A percentile compares a stretch with the other conserved stretches of the same genome.
These are phyloP conservation scores for Candida sanyaensis DNA, from an alignment of 1,139 yeast genomes.

Conservation along the genomic window DNA sequence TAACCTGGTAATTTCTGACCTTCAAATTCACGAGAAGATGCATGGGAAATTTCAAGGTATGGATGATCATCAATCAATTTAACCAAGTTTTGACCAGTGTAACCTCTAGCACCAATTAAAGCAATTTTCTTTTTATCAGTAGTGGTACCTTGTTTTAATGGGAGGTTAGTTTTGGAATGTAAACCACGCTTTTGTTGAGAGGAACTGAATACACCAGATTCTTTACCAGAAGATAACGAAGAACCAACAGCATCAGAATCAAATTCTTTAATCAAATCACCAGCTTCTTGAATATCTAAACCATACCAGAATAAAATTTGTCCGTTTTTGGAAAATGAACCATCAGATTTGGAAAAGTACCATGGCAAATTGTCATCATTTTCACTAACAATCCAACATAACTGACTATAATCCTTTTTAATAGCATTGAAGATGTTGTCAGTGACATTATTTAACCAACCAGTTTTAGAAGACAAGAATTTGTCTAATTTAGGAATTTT, in stretches of 20 bases:
- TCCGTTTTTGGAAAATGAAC: slow-evolving; percentile 89
- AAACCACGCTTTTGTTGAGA: slow-evolving; percentile 43
- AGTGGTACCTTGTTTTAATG: slow-evolving; percentile 62
- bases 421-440: slow-evolving; percentile 90
- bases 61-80: slow-evolving; percentile 86
- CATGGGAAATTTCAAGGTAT: slow-evolving; percentile 82
- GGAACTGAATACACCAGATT: slow-evolving; percentile 42
- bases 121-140: slow-evolving; percentile 72
- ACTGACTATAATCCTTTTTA: slow-evolving; percentile 66
- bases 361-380: slow-evolving; percentile 89
- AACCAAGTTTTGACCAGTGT: slow-evolving; percentile 92
- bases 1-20: slow-evolving; percentile 89
- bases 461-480: slow-evolving; percentile 83
- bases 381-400: slow-evolving; percentile 90
- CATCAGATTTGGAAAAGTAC: slow-evolving; percentile 93
- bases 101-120: slow-evolving; percentile 97
- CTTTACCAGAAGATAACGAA: slow-evolving; percentile 40
- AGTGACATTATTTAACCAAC: slow-evolving; percentile 97
- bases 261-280: slow-evolving; percentile 67
- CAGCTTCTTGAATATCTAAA: slow-evolving; percentile 62
- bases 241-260: slow-evolving; percentile 41
- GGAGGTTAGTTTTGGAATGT: slow-evolving; percentile 73
- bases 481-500: slow-evolving; percentile 78
- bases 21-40: slow-evolving; percentile 90
- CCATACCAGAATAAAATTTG: slow-evolving; percentile 96